Evolutionary conservation across 2,329 filamentous ascomycete genomes (phyloP).

Genomic region (Aspergillus sergii): DNA sequence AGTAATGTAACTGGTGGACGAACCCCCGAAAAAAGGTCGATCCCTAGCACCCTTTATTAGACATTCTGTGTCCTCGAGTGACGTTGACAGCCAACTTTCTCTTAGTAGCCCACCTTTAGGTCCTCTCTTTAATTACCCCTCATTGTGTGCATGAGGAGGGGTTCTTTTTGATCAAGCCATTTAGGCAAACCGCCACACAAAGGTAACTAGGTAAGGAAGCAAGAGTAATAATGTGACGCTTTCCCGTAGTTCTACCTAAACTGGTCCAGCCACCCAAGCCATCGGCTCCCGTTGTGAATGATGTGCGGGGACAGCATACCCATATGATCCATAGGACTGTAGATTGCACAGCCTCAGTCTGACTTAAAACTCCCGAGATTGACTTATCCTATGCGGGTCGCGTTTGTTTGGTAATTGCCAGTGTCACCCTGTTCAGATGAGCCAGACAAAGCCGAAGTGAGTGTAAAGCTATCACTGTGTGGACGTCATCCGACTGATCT

Average conservation of each 20-base stretch:
- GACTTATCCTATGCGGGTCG: conserved; percentile 7
- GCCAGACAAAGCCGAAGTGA: conserved; percentile 12
- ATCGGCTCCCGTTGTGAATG: conserved; percentile 22
- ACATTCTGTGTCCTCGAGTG: not conserved
- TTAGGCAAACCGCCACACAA: not conserved
- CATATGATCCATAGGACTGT: conserved; percentile 10
- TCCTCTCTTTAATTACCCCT: not conserved
- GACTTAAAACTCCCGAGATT: conserved; percentile 19
- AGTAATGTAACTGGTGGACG: not conserved
- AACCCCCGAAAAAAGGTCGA: not conserved
- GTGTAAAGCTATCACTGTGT: conserved; percentile 6
- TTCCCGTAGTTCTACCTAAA: not conserved
- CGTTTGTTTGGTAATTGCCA: conserved; percentile 3
- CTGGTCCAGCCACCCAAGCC: conserved; percentile 18
- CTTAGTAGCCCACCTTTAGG: not conserved
- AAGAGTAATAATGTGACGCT: not conserved
- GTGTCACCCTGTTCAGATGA: conserved; percentile 19
- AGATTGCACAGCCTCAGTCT: conserved; percentile 35
- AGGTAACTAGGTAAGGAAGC: not conserved
- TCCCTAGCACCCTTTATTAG: not conserved
- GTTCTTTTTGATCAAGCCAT: not conserved
- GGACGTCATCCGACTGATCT: conserved; percentile 20
- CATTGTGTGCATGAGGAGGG: not conserved
- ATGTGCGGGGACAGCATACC: conserved; percentile 23
- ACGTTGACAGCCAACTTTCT: not conserved